Evolutionary conservation across 345 rosid species (phyloP).

Genomic region (Euphorbia pulcherrima): DNA sequence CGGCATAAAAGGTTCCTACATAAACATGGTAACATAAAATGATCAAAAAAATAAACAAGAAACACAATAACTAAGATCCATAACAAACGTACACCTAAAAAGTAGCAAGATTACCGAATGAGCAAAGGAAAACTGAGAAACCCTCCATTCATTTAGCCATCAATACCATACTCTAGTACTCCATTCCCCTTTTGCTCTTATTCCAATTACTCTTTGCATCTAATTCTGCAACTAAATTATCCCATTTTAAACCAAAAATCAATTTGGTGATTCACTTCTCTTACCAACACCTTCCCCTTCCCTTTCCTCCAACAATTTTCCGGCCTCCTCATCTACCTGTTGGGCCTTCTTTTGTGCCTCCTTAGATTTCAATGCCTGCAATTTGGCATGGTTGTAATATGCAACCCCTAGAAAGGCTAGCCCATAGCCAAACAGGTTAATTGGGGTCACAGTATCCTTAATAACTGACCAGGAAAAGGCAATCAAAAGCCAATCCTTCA

Average conservation of each 20-base stretch:
- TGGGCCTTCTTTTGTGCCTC: conserved; percentile 84
- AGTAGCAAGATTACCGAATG: conserved; percentile 18
- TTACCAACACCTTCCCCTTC: conserved; percentile 56
- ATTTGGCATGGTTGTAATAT: conserved; percentile 80
- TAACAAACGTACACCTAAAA: conserved; percentile 13
- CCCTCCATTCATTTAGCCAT: not conserved
- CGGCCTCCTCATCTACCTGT: conserved; percentile 70
- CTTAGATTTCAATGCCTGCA: conserved; percentile 86
- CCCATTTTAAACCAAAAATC: conserved; percentile 16
- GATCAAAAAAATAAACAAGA: not conserved
- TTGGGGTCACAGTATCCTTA: conserved; percentile 87
- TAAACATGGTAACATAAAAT: conserved; percentile 6
- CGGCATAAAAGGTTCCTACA: conserved; percentile 16
- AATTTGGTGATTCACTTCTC: conserved; percentile 56
- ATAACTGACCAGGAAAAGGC: conserved; percentile 98
- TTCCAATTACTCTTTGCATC: conserved; percentile 21
- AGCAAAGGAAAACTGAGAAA: conserved; percentile 18
- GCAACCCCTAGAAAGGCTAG: conserved; percentile 91
- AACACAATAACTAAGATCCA: conserved; percentile 18
- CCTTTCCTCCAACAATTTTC: conserved; percentile 76
- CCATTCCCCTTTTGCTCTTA: conserved; percentile 24
- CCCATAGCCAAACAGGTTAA: conserved; percentile 81
- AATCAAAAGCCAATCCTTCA: conserved; percentile 90
- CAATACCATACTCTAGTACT: not conserved
- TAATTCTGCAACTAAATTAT: conserved; percentile 10